These are phyloP conservation scores for Fusarium annulatum DNA, from an alignment of 2,329 filamentous ascomycete species.

Conservation along the genomic window DNA sequence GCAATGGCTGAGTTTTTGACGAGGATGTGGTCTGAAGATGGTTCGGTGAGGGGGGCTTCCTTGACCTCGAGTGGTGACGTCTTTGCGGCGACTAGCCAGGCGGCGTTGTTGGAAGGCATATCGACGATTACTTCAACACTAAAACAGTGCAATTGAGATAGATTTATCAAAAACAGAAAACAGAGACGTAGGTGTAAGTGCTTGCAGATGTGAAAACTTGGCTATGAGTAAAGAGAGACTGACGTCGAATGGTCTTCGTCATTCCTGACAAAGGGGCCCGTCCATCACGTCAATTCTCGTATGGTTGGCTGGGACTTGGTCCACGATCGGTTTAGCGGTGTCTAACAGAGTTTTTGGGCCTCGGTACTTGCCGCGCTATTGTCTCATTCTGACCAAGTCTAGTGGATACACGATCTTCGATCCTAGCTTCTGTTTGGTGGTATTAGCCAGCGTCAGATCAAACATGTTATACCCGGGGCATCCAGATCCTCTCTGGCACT, in stretches of 20 bases:
- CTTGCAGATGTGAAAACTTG: neutral
- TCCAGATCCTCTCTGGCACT: too few species aligned
- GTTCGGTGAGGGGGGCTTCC: constrained; percentile 19
- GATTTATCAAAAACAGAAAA: neutral
- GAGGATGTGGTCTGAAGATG: constrained; percentile 32
- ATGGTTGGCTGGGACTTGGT: constrained; percentile 1
- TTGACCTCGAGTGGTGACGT: constrained; percentile 30
- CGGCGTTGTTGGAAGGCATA: constrained; percentile 28
- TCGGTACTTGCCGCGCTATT: neutral
- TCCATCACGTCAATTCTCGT: constrained; percentile 3
- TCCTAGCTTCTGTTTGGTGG: neutral
- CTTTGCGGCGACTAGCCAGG: constrained; percentile 19
- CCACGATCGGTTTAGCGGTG: constrained; percentile 27
- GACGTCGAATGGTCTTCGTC: neutral
- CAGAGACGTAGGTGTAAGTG: neutral
- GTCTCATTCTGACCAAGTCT: neutral
- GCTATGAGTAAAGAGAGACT: neutral
- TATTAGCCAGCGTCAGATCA: too few species aligned
- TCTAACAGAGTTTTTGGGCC: neutral
- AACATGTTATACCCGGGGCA: too few species aligned
- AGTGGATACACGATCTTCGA: neutral
- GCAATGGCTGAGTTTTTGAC: constrained; percentile 47
- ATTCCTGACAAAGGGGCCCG: neutral
- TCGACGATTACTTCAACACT: fast-evolving
- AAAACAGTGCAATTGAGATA: neutral